Evolutionary conservation across 2,329 filamentous ascomycete species (phyloP).

Genomic region (Cercospora berteroae): DNA sequence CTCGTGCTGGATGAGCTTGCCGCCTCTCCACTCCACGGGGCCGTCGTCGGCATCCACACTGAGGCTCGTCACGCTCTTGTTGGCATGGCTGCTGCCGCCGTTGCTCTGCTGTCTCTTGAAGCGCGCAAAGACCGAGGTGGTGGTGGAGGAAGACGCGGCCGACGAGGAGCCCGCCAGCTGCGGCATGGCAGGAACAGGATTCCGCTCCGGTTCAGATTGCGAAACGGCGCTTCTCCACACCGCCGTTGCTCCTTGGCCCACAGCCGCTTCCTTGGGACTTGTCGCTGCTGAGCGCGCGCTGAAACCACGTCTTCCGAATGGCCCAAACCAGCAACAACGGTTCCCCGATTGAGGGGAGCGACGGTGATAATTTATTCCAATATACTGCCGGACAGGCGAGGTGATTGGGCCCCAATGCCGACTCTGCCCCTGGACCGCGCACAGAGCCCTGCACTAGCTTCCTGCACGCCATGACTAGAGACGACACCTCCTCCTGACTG

Average conservation of each 20-base stretch:
- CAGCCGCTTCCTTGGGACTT: background rate
- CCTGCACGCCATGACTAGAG: slow-evolving; percentile 8
- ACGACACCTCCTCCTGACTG: background rate
- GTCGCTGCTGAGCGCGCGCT: background rate
- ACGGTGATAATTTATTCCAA: background rate
- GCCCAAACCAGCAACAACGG: background rate
- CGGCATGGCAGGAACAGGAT: background rate
- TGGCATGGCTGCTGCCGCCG: background rate
- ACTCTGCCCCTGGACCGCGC: background rate
- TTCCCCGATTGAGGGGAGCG: background rate
- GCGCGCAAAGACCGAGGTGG: slow-evolving; percentile 12
- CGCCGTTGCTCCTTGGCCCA: background rate
- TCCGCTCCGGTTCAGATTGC: background rate
- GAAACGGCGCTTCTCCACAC: background rate
- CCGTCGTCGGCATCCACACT: background rate
- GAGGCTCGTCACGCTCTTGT: background rate
- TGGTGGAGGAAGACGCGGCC: background rate
- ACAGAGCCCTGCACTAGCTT: slow-evolving; percentile 7
- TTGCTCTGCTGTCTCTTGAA: slow-evolving; percentile 8
- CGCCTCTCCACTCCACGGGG: slow-evolving; percentile 8
- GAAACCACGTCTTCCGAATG: background rate
- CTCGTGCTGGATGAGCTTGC: slow-evolving; percentile 7
- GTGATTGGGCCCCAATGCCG: slow-evolving; percentile 2
- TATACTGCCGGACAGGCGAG: background rate
- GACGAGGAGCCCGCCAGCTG: background rate